Percentiles rank a stretch among this genome's conserved stretches.
phyloP scores from a whole-genome alignment of 371 early-diverging fungal species.

The Thermomucor indicae-seudaticae region DNA sequence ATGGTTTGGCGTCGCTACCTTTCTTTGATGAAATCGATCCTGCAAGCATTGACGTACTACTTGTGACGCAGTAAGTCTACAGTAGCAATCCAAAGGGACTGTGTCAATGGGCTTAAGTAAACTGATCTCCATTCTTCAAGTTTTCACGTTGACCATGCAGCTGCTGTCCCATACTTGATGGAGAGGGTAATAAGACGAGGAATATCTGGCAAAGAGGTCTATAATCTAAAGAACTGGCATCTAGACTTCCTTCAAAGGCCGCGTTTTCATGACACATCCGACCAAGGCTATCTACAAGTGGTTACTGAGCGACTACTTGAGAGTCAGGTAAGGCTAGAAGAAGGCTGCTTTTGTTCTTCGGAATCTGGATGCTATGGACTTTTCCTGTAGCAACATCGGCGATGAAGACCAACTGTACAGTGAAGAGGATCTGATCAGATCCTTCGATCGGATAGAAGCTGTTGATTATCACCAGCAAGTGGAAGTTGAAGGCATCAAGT shows the following conservation, averaged over 20 bases:
- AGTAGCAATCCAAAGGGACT: neutral
- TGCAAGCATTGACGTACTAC: conserved; percentile 86
- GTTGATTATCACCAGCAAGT: conserved; percentile 98
- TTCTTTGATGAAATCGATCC: conserved; percentile 99
- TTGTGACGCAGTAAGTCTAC: conserved; percentile 89
- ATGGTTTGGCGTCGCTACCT: conserved; percentile 95
- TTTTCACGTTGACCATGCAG: conserved; percentile 99
- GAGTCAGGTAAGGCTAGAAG: conserved; percentile 65
- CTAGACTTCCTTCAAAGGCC: conserved; percentile 96
- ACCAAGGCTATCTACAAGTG: conserved; percentile 99
- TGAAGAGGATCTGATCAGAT: conserved; percentile 90
- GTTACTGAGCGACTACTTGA: conserved; percentile 97
- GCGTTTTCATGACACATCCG: conserved; percentile 99
- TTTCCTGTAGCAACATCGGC: conserved; percentile 62
- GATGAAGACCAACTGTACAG: conserved; percentile 93
- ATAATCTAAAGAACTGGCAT: too few relatives aligned
- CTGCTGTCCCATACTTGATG: conserved; percentile 97
- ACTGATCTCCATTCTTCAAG: conserved; percentile 30
- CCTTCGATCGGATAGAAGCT: conserved; percentile 95
- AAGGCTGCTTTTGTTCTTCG: neutral
- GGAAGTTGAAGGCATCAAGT: conserved; percentile 95
- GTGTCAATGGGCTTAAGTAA: neutral
- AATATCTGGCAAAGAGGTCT: too few relatives aligned
- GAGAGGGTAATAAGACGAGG: conserved; percentile 75
- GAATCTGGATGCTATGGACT: neutral